Evolutionary conservation across 2,329 filamentous ascomycete species (phyloP), one percentile per base, ranked within the genome.

Genomic region (Sporothrix variecibatus): DNA sequence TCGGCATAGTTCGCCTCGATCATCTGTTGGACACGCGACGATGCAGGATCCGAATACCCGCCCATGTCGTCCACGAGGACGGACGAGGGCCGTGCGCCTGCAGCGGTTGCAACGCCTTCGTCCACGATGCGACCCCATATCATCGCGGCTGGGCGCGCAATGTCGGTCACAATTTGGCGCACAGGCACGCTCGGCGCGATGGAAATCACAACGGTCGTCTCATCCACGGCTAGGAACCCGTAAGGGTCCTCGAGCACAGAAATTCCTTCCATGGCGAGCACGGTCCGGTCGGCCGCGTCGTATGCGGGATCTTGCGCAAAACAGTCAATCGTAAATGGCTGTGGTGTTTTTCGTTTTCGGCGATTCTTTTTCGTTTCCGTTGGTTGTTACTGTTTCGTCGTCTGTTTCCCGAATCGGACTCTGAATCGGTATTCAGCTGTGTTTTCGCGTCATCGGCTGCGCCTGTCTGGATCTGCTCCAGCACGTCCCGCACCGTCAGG

Each of bases 171-270:
- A 49, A 82, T 79, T 72, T 82, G 80, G 64, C 78, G 78, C 3
- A 82, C 77, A 3, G 81, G 80, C 3, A 79, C 75, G 31, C 78
- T 77, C 1, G 80, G 77, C 15, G 40, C 40, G 26, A 82, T 73
- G 3, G 79, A 77, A 23, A 82, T 67, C 9, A 83, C 77, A 5
- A 82, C 60, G 26, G 71, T 80, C 7, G 72, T 65, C 8, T 80
- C 78, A 74, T 82, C 80, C 1, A 82, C 75, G 51, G 78, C 78
- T 0, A 82, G 73, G 64, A 82, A 83, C 0, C 74, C 81, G 3
- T 76, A 49, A 0, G 82, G 81, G 72, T 82, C 78, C 0, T 80
- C 73, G 1, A 82, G 23, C n/a, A 81, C 77, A 3, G 72, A 73
- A 53, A 82, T 75, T 5, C 79, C 80, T 1, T 49, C 60, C 8